A percentile compares a stretch with the other conserved stretches of the same genome.
phyloP scores from a whole-genome alignment of 2,329 filamentous ascomycete species.

The Madurella fahalii region DNA sequence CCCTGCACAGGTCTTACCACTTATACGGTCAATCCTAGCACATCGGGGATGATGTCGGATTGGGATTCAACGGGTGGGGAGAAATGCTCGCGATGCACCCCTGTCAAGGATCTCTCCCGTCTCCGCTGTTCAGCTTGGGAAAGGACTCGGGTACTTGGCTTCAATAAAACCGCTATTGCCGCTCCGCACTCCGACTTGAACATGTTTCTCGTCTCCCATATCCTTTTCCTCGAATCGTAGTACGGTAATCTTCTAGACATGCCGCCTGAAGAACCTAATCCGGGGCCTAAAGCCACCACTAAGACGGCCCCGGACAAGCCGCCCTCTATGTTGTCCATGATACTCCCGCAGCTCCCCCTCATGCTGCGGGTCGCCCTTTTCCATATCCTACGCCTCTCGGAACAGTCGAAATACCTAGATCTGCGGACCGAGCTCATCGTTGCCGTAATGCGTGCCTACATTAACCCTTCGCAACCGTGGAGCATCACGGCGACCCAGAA shows the following conservation, averaged over 20 bases:
- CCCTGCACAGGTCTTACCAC: neutral
- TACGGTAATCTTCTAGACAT: neutral
- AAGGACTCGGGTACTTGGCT: too few relatives aligned
- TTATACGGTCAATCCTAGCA: too few relatives aligned
- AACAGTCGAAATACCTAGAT: slow-evolving; percentile 72
- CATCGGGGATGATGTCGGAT: too few relatives aligned
- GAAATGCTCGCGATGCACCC: too few relatives aligned
- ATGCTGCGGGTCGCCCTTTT: slow-evolving; percentile 58
- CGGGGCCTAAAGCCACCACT: neutral
- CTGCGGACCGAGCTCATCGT: slow-evolving; percentile 70
- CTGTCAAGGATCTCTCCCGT: too few relatives aligned
- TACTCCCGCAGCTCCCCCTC: slow-evolving; percentile 57
- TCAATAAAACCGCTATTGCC: too few relatives aligned
- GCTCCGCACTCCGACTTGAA: neutral
- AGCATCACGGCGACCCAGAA: slow-evolving; percentile 61
- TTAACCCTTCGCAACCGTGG: slow-evolving; percentile 43
- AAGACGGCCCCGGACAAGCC: slow-evolving; percentile 10
- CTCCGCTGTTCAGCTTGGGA: too few relatives aligned
- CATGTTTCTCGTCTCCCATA: neutral
- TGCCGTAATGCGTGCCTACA: slow-evolving; percentile 63
- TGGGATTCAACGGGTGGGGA: too few relatives aligned
- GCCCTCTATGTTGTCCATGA: slow-evolving; percentile 20
- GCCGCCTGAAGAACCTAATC: slow-evolving; percentile 4
- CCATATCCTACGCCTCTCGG: slow-evolving; percentile 64
- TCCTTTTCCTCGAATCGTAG: neutral